Base-by-base conservation (phyloP, 2,329 filamentous ascomycete species). In the Aspergillus ruber region DNA sequence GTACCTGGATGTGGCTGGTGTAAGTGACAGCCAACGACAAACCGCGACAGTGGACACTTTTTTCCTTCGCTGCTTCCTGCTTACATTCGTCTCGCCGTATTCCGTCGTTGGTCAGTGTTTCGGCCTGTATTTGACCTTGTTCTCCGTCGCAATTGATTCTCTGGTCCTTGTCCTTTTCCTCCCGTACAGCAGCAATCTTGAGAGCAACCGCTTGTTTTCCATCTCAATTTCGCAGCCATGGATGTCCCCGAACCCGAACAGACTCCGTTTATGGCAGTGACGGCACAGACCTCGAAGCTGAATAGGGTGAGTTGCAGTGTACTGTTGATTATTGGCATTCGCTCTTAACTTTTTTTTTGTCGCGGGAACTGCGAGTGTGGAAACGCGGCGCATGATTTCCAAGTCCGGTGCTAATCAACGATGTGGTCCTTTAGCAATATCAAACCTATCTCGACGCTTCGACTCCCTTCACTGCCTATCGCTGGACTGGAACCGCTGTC, bases 391-490 rank as follows among this genome's bases (percentile, higher is more conserved):
- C 41, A 44, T 36, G 13, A 32, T 15, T 41, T 32, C 33, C 6
- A 18, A 36, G 33, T 6, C 33, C 33, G 15, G 36, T 39, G 36
- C 36, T 39, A 18, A 39, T 39, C 13, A 10, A 18, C 17, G 36
- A 39, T 39, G 10, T 39, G 33, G 6, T 17, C 13, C 33, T 39
- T 9, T 46, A 96, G 90, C 81, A 90, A 76, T 97, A 95, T 69
- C 93, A 98, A 83, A 79, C 88, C 48, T 88, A 93, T 55, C 84
- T 98, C 57, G 93, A 98, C 73, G 87, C 90, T 73, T 91, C 86
- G 45, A 97, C 91, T 8, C 93, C 93, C 12, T 94, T 83, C 70
- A 84, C 90, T 46, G 75, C 85, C 49, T 95, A 97, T 74, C 81
- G 93, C 78, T 98, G 93, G 93, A 67, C 86, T 52, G 85, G 84